phyloP scores from a whole-genome alignment of 345 rosid genomes.

The Salix viminalis region DNA sequence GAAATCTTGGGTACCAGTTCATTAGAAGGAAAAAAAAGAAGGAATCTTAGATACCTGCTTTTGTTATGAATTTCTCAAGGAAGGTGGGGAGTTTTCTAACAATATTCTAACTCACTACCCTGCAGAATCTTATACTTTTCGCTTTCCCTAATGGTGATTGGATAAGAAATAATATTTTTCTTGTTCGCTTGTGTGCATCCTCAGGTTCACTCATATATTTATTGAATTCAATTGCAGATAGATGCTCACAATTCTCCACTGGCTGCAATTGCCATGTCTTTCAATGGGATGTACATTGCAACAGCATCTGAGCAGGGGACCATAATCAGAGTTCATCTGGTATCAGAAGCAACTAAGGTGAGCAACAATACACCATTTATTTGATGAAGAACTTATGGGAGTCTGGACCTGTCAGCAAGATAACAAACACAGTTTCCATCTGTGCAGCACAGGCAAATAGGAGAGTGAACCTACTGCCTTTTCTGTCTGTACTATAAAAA shows the following conservation, averaged over 20 bases:
- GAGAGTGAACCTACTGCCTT: neutral
- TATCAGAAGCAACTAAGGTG: slow-evolving; percentile 85
- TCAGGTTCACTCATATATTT: slow-evolving; percentile 1
- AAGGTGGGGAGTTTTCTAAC: too few relatives aligned
- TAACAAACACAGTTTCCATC: neutral
- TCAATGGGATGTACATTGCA: slow-evolving; percentile 79
- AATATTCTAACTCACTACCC: too few relatives aligned
- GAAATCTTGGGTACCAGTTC: too few relatives aligned
- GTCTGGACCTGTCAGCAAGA: neutral
- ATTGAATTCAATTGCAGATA: slow-evolving; percentile 45
- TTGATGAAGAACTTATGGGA: slow-evolving; percentile 13
- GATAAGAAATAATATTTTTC: neutral
- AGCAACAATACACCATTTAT: slow-evolving; percentile 4
- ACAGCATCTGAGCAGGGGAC: slow-evolving; percentile 98
- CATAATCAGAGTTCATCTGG: slow-evolving; percentile 72
- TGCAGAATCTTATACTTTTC: neutral
- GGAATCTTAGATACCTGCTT: too few relatives aligned
- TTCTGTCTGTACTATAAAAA: neutral
- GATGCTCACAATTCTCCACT: slow-evolving; percentile 85
- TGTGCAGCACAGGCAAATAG: neutral
- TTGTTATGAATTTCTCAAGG: too few relatives aligned
- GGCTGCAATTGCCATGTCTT: slow-evolving; percentile 74
- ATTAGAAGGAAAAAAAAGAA: too few relatives aligned
- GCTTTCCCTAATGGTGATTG: neutral
- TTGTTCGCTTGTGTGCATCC: neutral